A percentile compares a stretch with the other conserved stretches of the same genome.
phyloP scores from a whole-genome alignment of 2,329 filamentous ascomycete species.

The Colletotrichum neosansevieriae region DNA sequence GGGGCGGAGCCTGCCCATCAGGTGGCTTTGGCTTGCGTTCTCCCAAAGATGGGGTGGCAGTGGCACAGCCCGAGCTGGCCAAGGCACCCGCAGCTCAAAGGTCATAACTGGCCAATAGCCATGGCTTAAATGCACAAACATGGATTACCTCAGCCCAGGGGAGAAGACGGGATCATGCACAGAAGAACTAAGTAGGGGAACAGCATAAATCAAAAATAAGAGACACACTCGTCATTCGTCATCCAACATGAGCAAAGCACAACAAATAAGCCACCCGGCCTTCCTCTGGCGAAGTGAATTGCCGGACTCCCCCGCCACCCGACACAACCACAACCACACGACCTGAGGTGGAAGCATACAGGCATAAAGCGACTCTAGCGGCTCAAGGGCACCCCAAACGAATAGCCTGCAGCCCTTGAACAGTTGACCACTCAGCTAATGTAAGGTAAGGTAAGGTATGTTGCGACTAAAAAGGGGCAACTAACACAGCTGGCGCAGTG shows the following conservation, averaged over 20 bases:
- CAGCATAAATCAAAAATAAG: neutral
- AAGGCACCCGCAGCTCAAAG: constrained; percentile 1
- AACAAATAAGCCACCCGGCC: neutral
- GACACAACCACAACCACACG: neutral
- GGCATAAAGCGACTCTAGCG: too few species aligned
- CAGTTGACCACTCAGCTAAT: constrained; percentile 8
- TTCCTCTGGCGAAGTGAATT: constrained; percentile 35
- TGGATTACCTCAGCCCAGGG: neutral
- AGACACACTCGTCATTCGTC: too few species aligned
- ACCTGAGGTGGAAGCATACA: too few species aligned
- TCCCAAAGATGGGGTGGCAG: constrained; percentile 30
- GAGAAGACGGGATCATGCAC: neutral
- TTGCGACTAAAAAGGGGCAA: neutral
- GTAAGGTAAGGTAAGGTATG: too few species aligned
- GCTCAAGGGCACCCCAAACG: too few species aligned
- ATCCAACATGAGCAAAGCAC: neutral
- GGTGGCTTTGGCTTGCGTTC: constrained; percentile 8
- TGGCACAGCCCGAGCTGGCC: constrained; percentile 20
- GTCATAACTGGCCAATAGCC: neutral
- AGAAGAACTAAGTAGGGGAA: neutral
- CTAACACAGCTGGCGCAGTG: neutral
- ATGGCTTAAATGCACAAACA: neutral
- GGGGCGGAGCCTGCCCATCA: constrained; percentile 30
- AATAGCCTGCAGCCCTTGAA: constrained; percentile 18
- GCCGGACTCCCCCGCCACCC: constrained; percentile 16